Evolutionary conservation across 179 eudicot species (phyloP).

Genomic region (Vitellaria paradoxa): DNA sequence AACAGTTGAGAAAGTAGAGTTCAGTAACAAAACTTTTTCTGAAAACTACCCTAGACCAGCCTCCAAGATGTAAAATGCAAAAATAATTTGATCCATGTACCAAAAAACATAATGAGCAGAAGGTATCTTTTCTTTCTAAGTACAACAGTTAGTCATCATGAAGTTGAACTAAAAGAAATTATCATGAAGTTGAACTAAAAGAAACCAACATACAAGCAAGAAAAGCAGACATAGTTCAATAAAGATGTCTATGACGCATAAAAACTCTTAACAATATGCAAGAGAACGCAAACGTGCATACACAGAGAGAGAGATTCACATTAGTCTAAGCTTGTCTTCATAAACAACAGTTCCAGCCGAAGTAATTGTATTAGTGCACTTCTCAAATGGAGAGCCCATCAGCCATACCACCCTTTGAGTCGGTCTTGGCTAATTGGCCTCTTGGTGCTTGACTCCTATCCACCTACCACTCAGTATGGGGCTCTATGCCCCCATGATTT

Average conservation of each 20-base stretch:
- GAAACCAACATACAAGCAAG: not conserved
- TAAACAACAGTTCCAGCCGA: not conserved
- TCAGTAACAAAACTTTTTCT: not conserved
- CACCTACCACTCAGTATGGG: no score
- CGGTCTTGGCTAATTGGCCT: no score
- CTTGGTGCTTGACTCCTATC: no score
- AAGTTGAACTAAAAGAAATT: no score
- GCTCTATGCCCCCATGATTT: no score
- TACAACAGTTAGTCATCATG: not conserved
- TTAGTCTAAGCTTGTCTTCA: not conserved
- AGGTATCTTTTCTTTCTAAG: not conserved
- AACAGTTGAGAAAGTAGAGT: not conserved
- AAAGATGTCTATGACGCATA: not conserved
- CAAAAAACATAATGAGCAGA: not conserved
- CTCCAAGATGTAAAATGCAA: not conserved
- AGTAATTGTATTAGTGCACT: no score
- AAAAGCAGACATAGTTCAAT: not conserved
- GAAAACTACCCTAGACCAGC: not conserved
- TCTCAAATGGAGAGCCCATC: no score
- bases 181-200: not conserved
- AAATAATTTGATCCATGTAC: not conserved
- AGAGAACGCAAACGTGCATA: not conserved
- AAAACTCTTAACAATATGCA: not conserved
- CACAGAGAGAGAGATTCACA: not conserved
- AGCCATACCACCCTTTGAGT: no score